Evolutionary conservation across 768 basidiomycete genomes (phyloP).

Genomic region (Tricholoma sp.): DNA sequence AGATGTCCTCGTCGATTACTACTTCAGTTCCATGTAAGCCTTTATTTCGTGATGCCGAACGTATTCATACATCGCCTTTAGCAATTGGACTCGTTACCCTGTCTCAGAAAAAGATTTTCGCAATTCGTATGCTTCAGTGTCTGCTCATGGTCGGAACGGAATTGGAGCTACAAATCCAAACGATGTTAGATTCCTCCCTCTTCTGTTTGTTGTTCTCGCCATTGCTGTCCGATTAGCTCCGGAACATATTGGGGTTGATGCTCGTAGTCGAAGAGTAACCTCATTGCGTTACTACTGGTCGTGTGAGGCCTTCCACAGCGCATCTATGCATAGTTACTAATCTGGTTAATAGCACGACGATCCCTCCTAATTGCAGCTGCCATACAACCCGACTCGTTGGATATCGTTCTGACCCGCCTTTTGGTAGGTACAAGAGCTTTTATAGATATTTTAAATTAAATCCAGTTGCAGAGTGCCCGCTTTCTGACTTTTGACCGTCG

Average conservation of each 20-base stretch:
- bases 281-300: conserved; percentile 94
- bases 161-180: conserved; percentile 59
- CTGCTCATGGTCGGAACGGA: conserved; percentile 54
- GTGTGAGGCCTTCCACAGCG: conserved; percentile 49
- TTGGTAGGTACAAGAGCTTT: conserved; percentile 49
- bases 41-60: conserved; percentile 10
- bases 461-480: conserved; percentile 40
- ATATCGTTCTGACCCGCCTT: conserved; percentile 88
- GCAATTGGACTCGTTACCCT: conserved; percentile 94
- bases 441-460: conserved; percentile 37
- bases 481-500: conserved; percentile 71
- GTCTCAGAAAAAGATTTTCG: conserved; percentile 84
- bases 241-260: conserved; percentile 77
- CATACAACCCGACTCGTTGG: conserved; percentile 87
- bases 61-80: conserved; percentile 21
- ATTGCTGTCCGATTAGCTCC: conserved; percentile 84
- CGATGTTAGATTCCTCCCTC: conserved; percentile 80
- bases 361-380: conserved; percentile 89
- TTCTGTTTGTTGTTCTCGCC: conserved; percentile 91
- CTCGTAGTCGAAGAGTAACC: conserved; percentile 66
- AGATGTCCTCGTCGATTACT: conserved; percentile 78
- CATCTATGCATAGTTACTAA: conserved; percentile 6
- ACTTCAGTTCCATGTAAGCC: conserved; percentile 62
- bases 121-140: conserved; percentile 59
- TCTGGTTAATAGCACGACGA: conserved; percentile 57